Evolutionary conservation across 305 asterid species (phyloP).

Genomic region (Fraxinus nigra): DNA sequence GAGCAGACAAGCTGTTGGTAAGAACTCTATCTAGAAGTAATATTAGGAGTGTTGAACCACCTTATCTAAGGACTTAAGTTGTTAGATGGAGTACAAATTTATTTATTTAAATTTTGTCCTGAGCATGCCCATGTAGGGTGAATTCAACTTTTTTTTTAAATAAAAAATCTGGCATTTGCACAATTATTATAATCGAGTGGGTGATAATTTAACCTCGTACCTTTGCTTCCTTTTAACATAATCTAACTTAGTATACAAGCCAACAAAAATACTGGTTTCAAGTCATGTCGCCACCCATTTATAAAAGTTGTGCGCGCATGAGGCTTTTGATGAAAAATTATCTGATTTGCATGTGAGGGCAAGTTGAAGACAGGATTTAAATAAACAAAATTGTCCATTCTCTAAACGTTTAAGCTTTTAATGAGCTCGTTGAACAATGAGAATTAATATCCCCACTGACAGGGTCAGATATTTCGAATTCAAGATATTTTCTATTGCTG

Average conservation of each 20-base stretch:
- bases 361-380: neutral
- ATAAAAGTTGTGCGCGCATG: neutral
- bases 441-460: neutral
- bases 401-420: neutral
- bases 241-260: neutral
- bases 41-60: neutral
- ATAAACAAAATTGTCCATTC: neutral
- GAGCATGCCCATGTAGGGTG: neutral
- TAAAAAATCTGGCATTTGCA: neutral
- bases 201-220: neutral
- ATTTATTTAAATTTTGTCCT: neutral
- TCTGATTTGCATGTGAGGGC: neutral
- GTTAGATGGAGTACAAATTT: neutral
- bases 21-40: slow-evolving; percentile 13
- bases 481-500: neutral
- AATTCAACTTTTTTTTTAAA: neutral
- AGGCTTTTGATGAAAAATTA: neutral
- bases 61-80: neutral
- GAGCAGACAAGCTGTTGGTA: slow-evolving; percentile 33
- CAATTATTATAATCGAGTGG: neutral
- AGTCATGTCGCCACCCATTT: neutral
- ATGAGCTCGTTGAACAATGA: neutral
- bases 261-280: neutral
- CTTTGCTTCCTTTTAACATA: neutral
- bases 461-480: neutral